Conservation (phyloP, 2,329 filamentous ascomycete genomes). For the Arthrobotrys entomopaga region DNA sequence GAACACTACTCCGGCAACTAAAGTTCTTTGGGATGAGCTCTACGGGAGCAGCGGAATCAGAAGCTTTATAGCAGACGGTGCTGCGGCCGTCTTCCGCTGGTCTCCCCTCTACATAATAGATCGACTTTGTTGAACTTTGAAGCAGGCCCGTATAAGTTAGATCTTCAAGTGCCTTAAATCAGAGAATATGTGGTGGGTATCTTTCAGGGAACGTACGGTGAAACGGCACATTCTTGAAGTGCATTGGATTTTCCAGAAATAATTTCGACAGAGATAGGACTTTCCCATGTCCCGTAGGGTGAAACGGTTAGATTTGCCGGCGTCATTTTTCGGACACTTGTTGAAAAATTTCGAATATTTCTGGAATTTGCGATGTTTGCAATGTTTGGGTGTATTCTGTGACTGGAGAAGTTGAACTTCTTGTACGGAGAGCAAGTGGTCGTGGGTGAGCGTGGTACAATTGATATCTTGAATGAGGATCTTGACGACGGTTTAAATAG, state of each 20-base stretch:
- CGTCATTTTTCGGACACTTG: constrained; percentile 1
- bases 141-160: background rate
- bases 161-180: background rate
- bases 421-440: background rate
- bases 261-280: constrained; percentile 62
- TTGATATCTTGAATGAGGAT: background rate
- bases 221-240: constrained; percentile 60
- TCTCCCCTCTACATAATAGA: constrained; percentile 46
- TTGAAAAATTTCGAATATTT: background rate
- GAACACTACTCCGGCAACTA: constrained; percentile 61
- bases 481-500: no score
- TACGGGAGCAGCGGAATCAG: constrained; percentile 16
- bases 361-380: background rate
- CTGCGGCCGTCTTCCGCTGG: constrained; percentile 49
- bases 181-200: background rate
- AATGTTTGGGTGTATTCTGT: background rate
- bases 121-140: constrained; percentile 27
- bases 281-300: constrained; percentile 62
- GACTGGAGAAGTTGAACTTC: background rate
- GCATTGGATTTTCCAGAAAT: constrained; percentile 60
- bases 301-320: constrained; percentile 42
- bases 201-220: constrained; percentile 55
- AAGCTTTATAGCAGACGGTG: constrained; percentile 32
- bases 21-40: constrained; percentile 39
- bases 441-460: background rate